Conservation (phyloP, 768 basidiomycete species). For the Saitozyma sp. region DNA sequence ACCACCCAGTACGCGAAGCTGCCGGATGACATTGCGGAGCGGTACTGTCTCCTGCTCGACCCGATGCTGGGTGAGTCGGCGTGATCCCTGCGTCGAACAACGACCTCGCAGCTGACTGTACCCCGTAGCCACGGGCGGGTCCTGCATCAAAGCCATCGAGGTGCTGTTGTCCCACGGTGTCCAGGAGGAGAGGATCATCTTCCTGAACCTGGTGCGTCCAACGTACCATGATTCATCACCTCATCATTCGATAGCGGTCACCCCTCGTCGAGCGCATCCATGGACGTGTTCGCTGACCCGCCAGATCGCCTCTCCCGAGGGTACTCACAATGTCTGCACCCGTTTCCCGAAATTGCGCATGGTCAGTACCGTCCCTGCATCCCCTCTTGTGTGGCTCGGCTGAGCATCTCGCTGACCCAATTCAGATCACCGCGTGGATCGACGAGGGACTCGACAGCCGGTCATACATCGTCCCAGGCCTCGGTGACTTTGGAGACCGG, state of each 20-base stretch:
- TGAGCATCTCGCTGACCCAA: slow-evolving; percentile 1
- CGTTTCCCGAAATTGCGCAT: slow-evolving; percentile 75
- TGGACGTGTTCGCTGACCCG: slow-evolving; percentile 4
- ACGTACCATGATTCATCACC: not conserved
- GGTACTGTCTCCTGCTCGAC: slow-evolving; percentile 92
- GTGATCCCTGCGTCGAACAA: not conserved
- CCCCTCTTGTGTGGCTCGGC: not conserved
- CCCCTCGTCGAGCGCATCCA: not conserved
- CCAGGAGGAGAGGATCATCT: slow-evolving; percentile 90
- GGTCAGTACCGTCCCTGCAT: slow-evolving; percentile 57
- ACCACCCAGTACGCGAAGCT: slow-evolving; percentile 61
- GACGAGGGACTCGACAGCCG: slow-evolving; percentile 88
- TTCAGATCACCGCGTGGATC: slow-evolving; percentile 90
- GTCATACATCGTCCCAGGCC: slow-evolving; percentile 84
- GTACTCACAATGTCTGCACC: slow-evolving; percentile 74
- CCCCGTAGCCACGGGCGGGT: slow-evolving; percentile 81
- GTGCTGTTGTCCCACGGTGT: slow-evolving; percentile 89
- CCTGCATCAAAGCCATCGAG: slow-evolving; percentile 96
- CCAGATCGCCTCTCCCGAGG: slow-evolving; percentile 86
- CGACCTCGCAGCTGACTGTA: slow-evolving; percentile 3
- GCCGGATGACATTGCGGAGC: slow-evolving; percentile 83
- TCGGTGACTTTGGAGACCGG: slow-evolving; percentile 93
- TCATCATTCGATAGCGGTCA: not conserved
- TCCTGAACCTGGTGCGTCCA: slow-evolving; percentile 76
- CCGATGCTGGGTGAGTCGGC: slow-evolving; percentile 83